phyloP scores from a whole-genome alignment of 2,329 filamentous ascomycete genomes.

The Aureobasidium uvarum region DNA sequence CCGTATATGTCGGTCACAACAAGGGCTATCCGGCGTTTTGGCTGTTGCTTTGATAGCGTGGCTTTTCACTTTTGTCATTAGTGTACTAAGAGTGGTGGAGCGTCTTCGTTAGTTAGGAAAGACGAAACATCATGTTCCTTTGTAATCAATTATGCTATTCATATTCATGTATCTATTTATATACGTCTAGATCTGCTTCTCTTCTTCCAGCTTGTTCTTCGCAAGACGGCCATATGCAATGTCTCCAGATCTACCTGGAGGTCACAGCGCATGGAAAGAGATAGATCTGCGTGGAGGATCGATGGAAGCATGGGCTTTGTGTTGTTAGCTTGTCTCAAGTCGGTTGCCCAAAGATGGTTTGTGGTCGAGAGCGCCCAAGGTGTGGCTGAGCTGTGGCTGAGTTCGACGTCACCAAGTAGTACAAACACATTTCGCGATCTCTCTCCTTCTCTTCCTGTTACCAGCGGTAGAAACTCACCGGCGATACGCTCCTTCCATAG shows the following conservation, averaged over 20 bases:
- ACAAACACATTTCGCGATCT: background rate
- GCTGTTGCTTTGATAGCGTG: slow-evolving; percentile 82
- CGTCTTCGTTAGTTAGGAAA: slow-evolving; percentile 33
- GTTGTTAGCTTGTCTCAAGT: no score
- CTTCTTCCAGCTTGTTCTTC: background rate
- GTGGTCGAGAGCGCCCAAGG: background rate
- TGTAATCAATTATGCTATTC: slow-evolving; percentile 17
- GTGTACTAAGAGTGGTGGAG: slow-evolving; percentile 48
- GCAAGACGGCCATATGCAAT: background rate
- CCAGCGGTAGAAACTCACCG: background rate
- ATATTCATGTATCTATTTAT: slow-evolving; percentile 19
- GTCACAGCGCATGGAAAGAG: background rate
- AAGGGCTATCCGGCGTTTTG: slow-evolving; percentile 73
- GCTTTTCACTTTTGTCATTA: slow-evolving; percentile 85
- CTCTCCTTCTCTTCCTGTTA: background rate
- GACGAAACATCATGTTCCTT: slow-evolving; percentile 8
- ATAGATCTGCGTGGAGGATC: slow-evolving; percentile 2
- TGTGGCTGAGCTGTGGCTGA: background rate
- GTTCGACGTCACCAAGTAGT: background rate
- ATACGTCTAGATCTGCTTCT: background rate
- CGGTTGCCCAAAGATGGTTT: background rate
- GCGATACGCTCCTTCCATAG: background rate
- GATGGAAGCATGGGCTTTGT: background rate
- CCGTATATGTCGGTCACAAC: slow-evolving; percentile 61
- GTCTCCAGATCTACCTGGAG: slow-evolving; percentile 5